Evolutionary conservation across 2,329 filamentous ascomycete genomes (phyloP), one percentile per base, ranked within the genome.

Genomic region (Rutstroemia sp.): DNA sequence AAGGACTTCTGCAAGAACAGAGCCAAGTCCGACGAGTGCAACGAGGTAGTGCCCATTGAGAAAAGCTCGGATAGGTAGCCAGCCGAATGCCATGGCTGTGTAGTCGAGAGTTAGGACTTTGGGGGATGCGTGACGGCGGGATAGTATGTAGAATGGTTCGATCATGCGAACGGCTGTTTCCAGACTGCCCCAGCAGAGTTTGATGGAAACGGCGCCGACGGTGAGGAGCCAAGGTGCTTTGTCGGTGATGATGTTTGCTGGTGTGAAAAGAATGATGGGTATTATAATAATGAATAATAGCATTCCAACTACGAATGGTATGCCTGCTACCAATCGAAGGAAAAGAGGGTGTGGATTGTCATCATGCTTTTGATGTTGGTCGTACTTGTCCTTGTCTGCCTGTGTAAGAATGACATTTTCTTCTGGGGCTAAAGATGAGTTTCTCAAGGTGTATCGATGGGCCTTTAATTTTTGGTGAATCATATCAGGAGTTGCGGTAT

Each of bases 91-190:
- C 63, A 87, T 80, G 27, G 84, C 84, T 0, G 84, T 87, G 69
- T 90, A 89, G 69, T 90, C 87, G 9, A 89, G 78, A 0, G 82
- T 84, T 6, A 90, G 76, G 2, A 82, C 85, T 61, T 77, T 80
- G 6, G 85, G 75, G 0, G 83, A 80, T 3, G 86, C 86, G 61
- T 86, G 80, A 3, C 87, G 79, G 52, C 76, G 75, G 14, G 81
- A 85, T 2, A 90, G 78, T 58, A 88, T 80, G 67, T 85, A 88
- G 66, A 87, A 90, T 2, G 87, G 87, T 68, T 89, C 85, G 69
- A 89, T 81, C 77, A 89, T 84, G 44, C 86, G 83, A 48, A 89
- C 77, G 25, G 83, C 80, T 56, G 80, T 84, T 65, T 89, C 87
- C 59, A 89, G 75, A 3, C 81, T 80, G 58, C 79, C 79, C 86